Conservation (phyloP, 164 flowering plant species). For the Brasenia schreberi region DNA sequence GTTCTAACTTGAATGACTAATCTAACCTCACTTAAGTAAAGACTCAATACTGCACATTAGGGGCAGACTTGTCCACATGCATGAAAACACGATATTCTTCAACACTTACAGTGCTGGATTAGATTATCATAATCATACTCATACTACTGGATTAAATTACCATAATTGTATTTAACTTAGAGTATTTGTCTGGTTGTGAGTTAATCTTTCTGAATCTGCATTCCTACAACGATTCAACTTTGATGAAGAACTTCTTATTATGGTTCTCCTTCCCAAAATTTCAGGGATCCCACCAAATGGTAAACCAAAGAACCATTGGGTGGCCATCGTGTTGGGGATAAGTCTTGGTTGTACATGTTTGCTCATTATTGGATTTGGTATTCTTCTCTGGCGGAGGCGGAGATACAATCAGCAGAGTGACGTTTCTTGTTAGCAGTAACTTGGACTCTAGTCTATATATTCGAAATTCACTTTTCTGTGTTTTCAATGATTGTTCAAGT, state of each 20-base stretch:
- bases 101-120: background rate
- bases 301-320: conserved; percentile 37
- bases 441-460: background rate
- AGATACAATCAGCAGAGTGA: conserved; percentile 55
- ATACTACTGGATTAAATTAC: background rate
- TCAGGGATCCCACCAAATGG: conserved; percentile 35
- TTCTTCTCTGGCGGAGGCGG: conserved; percentile 72
- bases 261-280: background rate
- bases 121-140: background rate
- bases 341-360: conserved; percentile 66
- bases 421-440: background rate
- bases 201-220: too few relatives aligned
- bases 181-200: too few relatives aligned
- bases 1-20: too few relatives aligned
- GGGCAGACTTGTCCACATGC: too few relatives aligned
- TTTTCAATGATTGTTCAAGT: conserved; percentile 17
- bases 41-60: too few relatives aligned
- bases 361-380: conserved; percentile 52
- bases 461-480: background rate
- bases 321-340: conserved; percentile 65
- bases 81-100: too few relatives aligned
- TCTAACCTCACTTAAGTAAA: too few relatives aligned
- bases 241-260: background rate
- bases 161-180: too few relatives aligned
- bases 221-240: background rate